Conservation (phyloP, 1,139 yeast genomes). For the Scheffersomyces illinoinensis region DNA sequence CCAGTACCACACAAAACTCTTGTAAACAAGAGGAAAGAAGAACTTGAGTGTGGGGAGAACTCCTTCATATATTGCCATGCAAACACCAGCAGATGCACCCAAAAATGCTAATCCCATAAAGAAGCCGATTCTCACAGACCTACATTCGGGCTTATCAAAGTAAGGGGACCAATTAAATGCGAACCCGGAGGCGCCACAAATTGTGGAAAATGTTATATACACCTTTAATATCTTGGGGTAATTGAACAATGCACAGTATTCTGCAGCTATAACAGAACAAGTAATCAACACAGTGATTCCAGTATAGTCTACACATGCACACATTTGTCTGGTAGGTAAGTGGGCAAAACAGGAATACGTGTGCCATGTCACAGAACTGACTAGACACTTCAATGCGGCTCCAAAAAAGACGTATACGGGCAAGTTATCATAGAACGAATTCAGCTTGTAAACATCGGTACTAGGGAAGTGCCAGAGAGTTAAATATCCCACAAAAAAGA, state of each 20-base stretch:
- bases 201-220: conserved; percentile 61
- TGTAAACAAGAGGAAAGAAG: conserved; percentile 61
- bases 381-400: conserved; percentile 75
- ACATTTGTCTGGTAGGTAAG: conserved; percentile 61
- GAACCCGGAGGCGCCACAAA: conserved; percentile 73
- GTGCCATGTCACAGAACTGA: conserved; percentile 87
- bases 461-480: conserved; percentile 63
- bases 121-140: conserved; percentile 79
- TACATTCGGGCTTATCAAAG: conserved; percentile 84
- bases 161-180: conserved; percentile 86
- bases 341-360: conserved; percentile 81
- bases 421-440: conserved; percentile 47
- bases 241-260: conserved; percentile 73
- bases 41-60: conserved; percentile 48
- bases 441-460: conserved; percentile 41
- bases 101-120: conserved; percentile 77
- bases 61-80: conserved; percentile 60
- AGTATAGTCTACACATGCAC: conserved; percentile 93
- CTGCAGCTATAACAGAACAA: conserved; percentile 86
- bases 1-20: conserved; percentile 72
- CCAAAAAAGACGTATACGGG: conserved; percentile 64
- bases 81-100: conserved; percentile 68
- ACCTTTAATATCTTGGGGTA: conserved; percentile 49
- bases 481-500: conserved; percentile 56
- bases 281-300: conserved; percentile 91